Conservation (phyloP, 2,329 filamentous ascomycete genomes). For the Cercospora brassicicola region DNA sequence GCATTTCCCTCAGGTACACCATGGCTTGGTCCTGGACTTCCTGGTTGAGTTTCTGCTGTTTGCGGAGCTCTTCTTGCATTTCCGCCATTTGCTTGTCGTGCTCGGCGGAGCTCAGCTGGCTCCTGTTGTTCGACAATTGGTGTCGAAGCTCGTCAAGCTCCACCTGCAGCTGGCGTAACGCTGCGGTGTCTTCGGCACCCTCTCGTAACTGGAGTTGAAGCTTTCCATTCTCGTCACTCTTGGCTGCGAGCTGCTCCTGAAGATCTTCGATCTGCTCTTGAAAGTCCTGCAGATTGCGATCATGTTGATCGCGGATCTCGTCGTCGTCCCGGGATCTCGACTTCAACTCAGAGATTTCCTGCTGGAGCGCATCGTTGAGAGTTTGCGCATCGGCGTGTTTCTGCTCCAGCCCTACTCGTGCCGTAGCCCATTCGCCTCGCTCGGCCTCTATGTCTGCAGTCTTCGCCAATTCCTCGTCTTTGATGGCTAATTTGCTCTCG, state of each 20-base stretch:
- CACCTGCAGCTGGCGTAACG: constrained; percentile 33
- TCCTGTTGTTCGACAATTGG: constrained; percentile 19
- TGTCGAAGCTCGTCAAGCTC: constrained; percentile 24
- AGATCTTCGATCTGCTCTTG: constrained; percentile 27
- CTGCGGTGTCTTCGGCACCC: constrained; percentile 43
- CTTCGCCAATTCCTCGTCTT: constrained; percentile 55
- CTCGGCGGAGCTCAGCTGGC: constrained; percentile 50
- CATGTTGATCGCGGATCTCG: constrained; percentile 29
- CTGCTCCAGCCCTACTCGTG: constrained; percentile 67
- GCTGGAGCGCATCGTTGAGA: constrained; percentile 75
- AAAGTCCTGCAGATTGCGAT: constrained; percentile 28
- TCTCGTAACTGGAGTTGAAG: constrained; percentile 43
- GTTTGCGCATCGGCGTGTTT: constrained; percentile 51
- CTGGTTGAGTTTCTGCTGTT: constrained; percentile 81
- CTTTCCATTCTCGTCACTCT: constrained; percentile 52
- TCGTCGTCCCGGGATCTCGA: constrained; percentile 39
- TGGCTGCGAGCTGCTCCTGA: constrained; percentile 45
- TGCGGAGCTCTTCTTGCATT: constrained; percentile 64
- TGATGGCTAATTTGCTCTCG: constrained; percentile 67
- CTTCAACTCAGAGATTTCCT: constrained; percentile 73
- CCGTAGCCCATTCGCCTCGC: constrained; percentile 33
- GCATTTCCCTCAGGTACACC: constrained; percentile 85
- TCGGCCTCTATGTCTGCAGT: constrained; percentile 20
- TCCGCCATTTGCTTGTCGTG: constrained; percentile 60
- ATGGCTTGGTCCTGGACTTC: constrained; percentile 83